A percentile compares a stretch with the other conserved stretches of the same genome.
These are phyloP conservation scores for Salvia rosmarinus DNA, from an alignment of 257 asterid genomes.

Conservation along the genomic window DNA sequence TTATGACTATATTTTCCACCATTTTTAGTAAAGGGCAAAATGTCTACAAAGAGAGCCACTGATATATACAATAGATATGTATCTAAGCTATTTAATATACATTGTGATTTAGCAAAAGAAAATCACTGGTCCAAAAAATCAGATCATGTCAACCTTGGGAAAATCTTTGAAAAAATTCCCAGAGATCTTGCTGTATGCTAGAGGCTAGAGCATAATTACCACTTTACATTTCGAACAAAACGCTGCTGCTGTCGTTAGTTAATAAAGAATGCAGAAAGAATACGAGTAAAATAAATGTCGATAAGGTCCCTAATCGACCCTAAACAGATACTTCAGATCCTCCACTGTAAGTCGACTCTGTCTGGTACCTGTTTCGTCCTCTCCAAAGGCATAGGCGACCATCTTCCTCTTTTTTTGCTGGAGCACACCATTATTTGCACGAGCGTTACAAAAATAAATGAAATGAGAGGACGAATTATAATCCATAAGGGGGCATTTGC, in stretches of 20 bases:
- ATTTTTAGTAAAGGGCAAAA: too few relatives aligned
- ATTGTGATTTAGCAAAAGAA: background rate
- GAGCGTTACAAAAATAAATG: background rate
- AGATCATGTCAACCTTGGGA: conserved; percentile 4
- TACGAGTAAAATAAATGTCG: background rate
- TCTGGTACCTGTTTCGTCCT: conserved; percentile 72
- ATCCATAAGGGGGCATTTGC: too few relatives aligned
- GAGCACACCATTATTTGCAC: conserved; percentile 2
- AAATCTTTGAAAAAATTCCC: conserved; percentile 20
- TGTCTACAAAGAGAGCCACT: background rate
- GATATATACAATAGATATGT: conserved; percentile 22
- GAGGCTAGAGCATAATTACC: conserved; percentile 24
- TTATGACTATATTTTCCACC: conserved; percentile 19
- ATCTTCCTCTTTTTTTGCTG: conserved; percentile 91
- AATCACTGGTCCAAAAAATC: conserved; percentile 26
- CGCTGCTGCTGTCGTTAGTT: conserved; percentile 35
- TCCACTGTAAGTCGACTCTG: conserved; percentile 86
- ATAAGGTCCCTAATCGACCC: conserved; percentile 30
- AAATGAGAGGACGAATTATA: background rate
- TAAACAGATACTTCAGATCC: conserved; percentile 82
- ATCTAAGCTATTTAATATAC: conserved; percentile 33
- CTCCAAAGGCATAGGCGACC: conserved; percentile 99
- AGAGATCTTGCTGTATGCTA: conserved; percentile 13
- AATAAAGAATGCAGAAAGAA: conserved; percentile 42
- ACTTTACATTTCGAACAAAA: conserved; percentile 10